These are phyloP conservation scores for Trypanosoma theileri DNA, from an alignment of 208 protist species.

Conservation along the genomic window DNA sequence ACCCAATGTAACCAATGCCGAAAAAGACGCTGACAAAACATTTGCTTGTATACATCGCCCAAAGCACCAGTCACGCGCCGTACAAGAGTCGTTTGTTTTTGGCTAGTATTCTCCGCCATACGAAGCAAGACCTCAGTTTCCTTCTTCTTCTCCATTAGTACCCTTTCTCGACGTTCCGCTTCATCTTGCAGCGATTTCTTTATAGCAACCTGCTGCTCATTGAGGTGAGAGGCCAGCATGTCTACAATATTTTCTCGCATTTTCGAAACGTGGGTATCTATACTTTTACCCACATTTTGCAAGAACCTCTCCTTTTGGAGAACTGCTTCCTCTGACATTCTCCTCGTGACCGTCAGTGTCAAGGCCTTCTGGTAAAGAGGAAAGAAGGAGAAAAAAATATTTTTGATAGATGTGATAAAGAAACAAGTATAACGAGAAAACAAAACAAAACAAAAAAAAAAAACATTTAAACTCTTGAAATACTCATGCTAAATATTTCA, in stretches of 20 bases:
- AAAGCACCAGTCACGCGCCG: constrained; percentile 5
- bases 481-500: too few relatives aligned
- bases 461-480: too few relatives aligned
- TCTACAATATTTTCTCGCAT: constrained; percentile 30
- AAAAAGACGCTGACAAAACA: constrained; percentile 25
- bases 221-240: constrained; percentile 16
- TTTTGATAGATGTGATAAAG: too few relatives aligned
- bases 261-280: constrained; percentile 25
- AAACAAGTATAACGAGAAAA: too few relatives aligned
- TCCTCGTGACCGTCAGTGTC: neutral
- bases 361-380: too few relatives aligned
- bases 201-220: constrained; percentile 9
- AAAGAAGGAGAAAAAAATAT: too few relatives aligned
- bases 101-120: neutral
- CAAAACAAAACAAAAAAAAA: too few relatives aligned
- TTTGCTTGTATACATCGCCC: constrained; percentile 1
- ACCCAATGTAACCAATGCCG: constrained; percentile 36
- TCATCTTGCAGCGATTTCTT: constrained; percentile 13
- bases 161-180: constrained; percentile 17
- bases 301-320: constrained; percentile 16
- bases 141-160: constrained; percentile 7
- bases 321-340: constrained; percentile 11
- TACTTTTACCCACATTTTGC: constrained; percentile 16
- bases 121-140: constrained; percentile 7
- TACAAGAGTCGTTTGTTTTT: constrained; percentile 13